Evolutionary conservation across 192 early-diverging fungal genomes (phyloP).

Genomic region (Mortierella hygrophila): DNA sequence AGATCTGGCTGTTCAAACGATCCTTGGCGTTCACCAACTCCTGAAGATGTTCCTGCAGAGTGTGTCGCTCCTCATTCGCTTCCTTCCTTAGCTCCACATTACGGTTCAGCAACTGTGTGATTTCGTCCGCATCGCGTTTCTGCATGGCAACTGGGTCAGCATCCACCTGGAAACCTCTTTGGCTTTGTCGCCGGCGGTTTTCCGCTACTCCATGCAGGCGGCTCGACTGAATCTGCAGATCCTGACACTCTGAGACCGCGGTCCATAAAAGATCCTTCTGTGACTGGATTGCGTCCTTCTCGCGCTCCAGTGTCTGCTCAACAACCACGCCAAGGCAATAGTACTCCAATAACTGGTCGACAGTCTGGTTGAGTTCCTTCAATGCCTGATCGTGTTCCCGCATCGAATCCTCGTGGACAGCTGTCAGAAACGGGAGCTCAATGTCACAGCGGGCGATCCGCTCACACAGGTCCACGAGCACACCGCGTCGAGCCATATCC

Average conservation of each 20-base stretch:
- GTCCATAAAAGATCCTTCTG: slow-evolving; percentile 36
- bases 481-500: slow-evolving; percentile 22
- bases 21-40: slow-evolving; percentile 7
- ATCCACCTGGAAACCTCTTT: neutral
- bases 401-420: slow-evolving; percentile 29
- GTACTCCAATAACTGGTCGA: slow-evolving; percentile 33
- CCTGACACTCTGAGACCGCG: slow-evolving; percentile 17
- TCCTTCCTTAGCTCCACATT: neutral
- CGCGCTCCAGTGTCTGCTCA: slow-evolving; percentile 16
- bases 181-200: neutral
- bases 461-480: slow-evolving; percentile 45
- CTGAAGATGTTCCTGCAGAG: slow-evolving; percentile 10
- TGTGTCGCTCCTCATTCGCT: neutral
- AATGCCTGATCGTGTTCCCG: slow-evolving; percentile 17
- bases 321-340: slow-evolving; percentile 18
- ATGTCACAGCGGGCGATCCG: slow-evolving; percentile 38
- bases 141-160: neutral
- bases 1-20: slow-evolving; percentile 1
- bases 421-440: slow-evolving; percentile 24
- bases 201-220: slow-evolving; percentile 5
- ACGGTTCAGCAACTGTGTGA: neutral
- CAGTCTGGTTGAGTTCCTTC: neutral
- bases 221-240: slow-evolving; percentile 16
- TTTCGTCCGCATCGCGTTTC: neutral
- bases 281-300: slow-evolving; percentile 8